phyloP scores from a whole-genome alignment of 2,329 filamentous ascomycete species.

The Metarhizium anisopliae region DNA sequence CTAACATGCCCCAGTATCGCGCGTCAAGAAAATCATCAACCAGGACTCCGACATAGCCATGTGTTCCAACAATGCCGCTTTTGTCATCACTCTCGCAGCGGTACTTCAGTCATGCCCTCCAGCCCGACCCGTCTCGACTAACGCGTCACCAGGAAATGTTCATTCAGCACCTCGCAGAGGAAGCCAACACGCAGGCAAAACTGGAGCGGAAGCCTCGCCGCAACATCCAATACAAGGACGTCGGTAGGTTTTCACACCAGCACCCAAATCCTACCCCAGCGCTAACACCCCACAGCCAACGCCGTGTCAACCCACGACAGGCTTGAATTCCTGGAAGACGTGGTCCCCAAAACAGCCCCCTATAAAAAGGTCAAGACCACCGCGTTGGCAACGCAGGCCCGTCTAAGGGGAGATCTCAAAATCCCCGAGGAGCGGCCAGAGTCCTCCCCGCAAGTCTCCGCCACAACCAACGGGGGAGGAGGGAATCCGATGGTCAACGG shows the following conservation, averaged over 20 bases:
- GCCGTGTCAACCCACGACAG: slow-evolving; percentile 85
- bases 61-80: slow-evolving; percentile 89
- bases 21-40: slow-evolving; percentile 91
- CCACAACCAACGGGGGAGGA: slow-evolving; percentile 15
- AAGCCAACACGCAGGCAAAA: slow-evolving; percentile 81
- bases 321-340: slow-evolving; percentile 87
- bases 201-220: slow-evolving; percentile 84
- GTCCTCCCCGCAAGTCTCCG: slow-evolving; percentile 10
- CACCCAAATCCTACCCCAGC: background rate
- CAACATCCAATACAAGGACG: slow-evolving; percentile 92
- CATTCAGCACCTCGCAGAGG: slow-evolving; percentile 80
- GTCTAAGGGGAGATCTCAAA: slow-evolving; percentile 30
- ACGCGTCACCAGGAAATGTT: slow-evolving; percentile 69
- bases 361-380: slow-evolving; percentile 70
- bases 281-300: slow-evolving; percentile 49
- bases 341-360: slow-evolving; percentile 77
- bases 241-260: slow-evolving; percentile 48
- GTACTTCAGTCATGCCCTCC: slow-evolving; percentile 29
- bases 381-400: slow-evolving; percentile 39
- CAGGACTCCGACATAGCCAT: slow-evolving; percentile 77
- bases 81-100: slow-evolving; percentile 85
- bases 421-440: slow-evolving; percentile 14
- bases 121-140: background rate
- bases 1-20: slow-evolving; percentile 54
- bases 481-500: slow-evolving; percentile 20